These are phyloP conservation scores for Suillus sp. DNA, from an alignment of 768 basidiomycete species.

Conservation along the genomic window DNA sequence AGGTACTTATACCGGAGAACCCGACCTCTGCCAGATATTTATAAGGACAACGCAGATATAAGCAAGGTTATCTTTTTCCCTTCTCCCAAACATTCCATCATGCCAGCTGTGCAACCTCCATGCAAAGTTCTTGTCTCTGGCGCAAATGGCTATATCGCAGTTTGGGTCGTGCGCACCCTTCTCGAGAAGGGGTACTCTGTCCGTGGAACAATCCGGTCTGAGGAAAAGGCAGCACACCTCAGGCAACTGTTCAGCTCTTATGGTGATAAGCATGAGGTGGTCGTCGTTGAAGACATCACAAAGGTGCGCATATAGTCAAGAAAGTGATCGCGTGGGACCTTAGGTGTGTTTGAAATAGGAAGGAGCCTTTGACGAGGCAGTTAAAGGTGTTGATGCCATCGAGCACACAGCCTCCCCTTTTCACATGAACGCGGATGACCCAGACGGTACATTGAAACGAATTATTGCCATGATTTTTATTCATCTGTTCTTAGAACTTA, in stretches of 20 bases:
- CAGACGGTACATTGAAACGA: constrained; percentile 32
- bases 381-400: constrained; percentile 74
- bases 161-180: constrained; percentile 56
- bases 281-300: constrained; percentile 70
- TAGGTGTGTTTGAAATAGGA: constrained; percentile 36
- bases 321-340: background rate
- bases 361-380: constrained; percentile 77
- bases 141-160: constrained; percentile 38
- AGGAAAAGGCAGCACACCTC: constrained; percentile 60
- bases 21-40: background rate
- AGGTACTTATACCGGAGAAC: background rate
- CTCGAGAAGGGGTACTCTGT: constrained; percentile 65
- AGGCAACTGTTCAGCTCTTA: constrained; percentile 52
- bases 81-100: constrained; percentile 9
- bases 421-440: constrained; percentile 46
- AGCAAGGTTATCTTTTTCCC: background rate
- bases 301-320: constrained; percentile 38
- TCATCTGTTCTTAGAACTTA: constrained; percentile 47
- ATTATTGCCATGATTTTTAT: background rate
- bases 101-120: constrained; percentile 30
- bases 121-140: constrained; percentile 34
- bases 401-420: constrained; percentile 71
- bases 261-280: constrained; percentile 62
- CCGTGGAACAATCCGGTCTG: constrained; percentile 66
- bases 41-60: background rate